Evolutionary conservation across 169 alveolate species (phyloP).

Genomic region (Eimeria tenella): DNA sequence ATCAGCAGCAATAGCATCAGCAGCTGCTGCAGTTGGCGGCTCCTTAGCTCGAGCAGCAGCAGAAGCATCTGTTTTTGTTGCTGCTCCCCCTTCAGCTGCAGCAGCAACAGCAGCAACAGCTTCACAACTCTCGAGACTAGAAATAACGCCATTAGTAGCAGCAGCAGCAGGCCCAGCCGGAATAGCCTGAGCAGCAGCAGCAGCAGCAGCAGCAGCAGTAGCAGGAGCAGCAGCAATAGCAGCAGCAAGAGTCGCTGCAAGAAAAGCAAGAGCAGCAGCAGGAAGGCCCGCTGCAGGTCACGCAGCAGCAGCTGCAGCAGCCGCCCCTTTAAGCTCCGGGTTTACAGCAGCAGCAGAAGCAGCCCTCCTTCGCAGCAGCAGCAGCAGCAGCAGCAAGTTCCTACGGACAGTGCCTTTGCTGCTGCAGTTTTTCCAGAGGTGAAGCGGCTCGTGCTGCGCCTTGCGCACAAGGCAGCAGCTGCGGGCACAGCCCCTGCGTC

Average conservation of each 20-base stretch:
- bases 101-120: too few species aligned
- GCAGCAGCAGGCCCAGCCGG: too few species aligned
- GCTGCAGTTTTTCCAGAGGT: not conserved
- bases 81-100: too few species aligned
- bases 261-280: not conserved
- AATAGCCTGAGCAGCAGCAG: not conserved
- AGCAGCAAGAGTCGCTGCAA: not conserved
- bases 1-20: too few species aligned
- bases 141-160: too few species aligned
- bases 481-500: too few species aligned
- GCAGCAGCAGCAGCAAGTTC: not conserved
- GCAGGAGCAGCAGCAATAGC: not conserved
- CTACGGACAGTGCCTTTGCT: not conserved
- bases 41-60: too few species aligned
- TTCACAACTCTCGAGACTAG: too few species aligned
- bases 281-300: not conserved
- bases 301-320: not conserved
- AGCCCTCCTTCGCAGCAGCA: not conserved
- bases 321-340: too few species aligned
- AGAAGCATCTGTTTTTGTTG: too few species aligned
- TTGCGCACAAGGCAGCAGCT: not conserved
- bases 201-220: not conserved
- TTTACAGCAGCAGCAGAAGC: not conserved
- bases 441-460: not conserved
- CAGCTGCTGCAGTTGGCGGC: too few species aligned